These are phyloP conservation scores for Psilocybe cubensis DNA, from an alignment of 768 basidiomycete genomes.

Conservation along the genomic window DNA sequence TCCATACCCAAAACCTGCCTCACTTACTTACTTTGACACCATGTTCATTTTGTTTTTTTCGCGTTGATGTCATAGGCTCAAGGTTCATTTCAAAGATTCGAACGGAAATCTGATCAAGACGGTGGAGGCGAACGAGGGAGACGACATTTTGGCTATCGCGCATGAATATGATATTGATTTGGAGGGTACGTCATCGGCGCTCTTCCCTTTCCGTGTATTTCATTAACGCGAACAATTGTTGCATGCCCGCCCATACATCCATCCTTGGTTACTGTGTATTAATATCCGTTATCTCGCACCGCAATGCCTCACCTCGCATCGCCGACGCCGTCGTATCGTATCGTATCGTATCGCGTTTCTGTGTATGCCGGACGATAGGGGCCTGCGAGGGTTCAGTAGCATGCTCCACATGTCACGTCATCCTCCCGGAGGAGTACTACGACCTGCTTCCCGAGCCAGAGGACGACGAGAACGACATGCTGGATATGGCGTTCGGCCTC, in stretches of 20 bases:
- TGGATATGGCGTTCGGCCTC: constrained; percentile 96
- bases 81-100: constrained; percentile 87
- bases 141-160: constrained; percentile 88
- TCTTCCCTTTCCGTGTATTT: neutral
- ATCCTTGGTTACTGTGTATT: neutral
- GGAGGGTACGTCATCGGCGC: constrained; percentile 66
- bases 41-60: constrained; percentile 5
- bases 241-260: neutral
- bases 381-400: constrained; percentile 97
- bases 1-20: neutral
- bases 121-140: constrained; percentile 91
- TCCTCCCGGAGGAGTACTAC: constrained; percentile 80
- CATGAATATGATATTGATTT: constrained; percentile 96
- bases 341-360: neutral
- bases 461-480: constrained; percentile 98
- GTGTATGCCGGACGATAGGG: constrained; percentile 50
- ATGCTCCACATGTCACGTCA: constrained; percentile 97
- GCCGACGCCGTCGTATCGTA: neutral
- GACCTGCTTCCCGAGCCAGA: constrained; percentile 90
- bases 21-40: too few species aligned
- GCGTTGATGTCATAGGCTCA: constrained; percentile 60
- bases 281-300: neutral
- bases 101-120: constrained; percentile 85
- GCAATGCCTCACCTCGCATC: neutral
- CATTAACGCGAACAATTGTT: neutral